phyloP scores from a whole-genome alignment of 495 filamentous ascomycete genomes.

The Neurospora intermedia region DNA sequence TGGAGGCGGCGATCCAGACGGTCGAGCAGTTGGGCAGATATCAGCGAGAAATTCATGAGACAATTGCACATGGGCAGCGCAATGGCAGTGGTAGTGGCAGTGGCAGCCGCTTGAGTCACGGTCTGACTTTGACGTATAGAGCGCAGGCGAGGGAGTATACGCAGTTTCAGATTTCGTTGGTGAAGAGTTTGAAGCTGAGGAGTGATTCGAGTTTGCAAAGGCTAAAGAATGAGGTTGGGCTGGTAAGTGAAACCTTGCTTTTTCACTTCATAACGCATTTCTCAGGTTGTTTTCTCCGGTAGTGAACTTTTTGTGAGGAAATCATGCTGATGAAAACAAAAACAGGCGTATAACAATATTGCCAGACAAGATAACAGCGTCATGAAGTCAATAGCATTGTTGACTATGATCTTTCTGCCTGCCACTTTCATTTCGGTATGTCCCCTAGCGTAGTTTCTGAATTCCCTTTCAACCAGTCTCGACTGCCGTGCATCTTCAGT shows the following conservation, averaged over 20 bases:
- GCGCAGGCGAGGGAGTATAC: constrained; percentile 10
- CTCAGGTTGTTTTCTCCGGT: too few species aligned
- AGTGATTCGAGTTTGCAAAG: constrained; percentile 12
- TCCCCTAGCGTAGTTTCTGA: neutral
- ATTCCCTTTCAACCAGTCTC: neutral
- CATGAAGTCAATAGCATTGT: constrained; percentile 32
- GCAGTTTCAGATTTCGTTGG: constrained; percentile 12
- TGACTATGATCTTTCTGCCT: constrained; percentile 35
- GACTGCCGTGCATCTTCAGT: neutral
- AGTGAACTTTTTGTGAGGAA: too few species aligned
- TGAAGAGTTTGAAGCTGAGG: constrained; percentile 11
- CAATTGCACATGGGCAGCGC: neutral
- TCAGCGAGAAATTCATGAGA: constrained; percentile 2
- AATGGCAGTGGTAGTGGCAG: too few species aligned
- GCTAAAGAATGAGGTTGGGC: constrained; percentile 11
- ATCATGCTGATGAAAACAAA: neutral
- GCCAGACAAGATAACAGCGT: constrained; percentile 26
- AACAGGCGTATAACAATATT: constrained; percentile 14
- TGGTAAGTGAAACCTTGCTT: neutral
- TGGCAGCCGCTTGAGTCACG: neutral
- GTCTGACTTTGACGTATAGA: constrained; percentile 8
- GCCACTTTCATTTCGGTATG: constrained; percentile 26
- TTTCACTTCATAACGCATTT: too few species aligned
- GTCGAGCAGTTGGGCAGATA: constrained; percentile 5
- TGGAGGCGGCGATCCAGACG: constrained; percentile 10